Evolutionary conservation across 371 early-diverging fungal genomes (phyloP), one percentile per base, ranked within the genome.

Genomic region (Syncephalastrum sp.): DNA sequence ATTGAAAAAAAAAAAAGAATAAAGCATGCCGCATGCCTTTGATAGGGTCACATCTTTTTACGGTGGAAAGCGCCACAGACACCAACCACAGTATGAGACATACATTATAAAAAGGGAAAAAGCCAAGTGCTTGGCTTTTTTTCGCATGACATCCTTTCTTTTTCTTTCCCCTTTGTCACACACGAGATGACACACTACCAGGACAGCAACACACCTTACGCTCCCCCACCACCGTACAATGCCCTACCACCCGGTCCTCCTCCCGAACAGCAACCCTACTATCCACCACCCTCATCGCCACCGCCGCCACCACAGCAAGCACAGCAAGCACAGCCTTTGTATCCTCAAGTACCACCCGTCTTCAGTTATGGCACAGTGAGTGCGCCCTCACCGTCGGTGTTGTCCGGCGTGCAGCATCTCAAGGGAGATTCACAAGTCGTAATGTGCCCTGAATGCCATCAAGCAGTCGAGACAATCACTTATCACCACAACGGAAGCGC

Each of bases 401-500:
- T 27, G 45, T 41, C 19, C 4, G 33, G 16, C 38, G 44, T 13
- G 16, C 56, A n/a, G 23, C 19, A 27, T 13, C 48, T 62, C 13
- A 47, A 53, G 19, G 41, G 14, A 8, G 57, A 57, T 14, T 53
- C 62, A 24, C 29, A 46, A 7, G 42, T 53, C 16, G 53, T 62
- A 3, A 42, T 42, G 15, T 62, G 62, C 42, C 57, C 51, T 15
- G 47, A 53, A 14, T 62, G 62, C 33, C 57, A 57, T 12, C 53
- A 51, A n/a, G 42, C 42, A 13, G 62, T 62, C 16, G 57, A 62
- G 47, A 62, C 62, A 25, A 54, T 57, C 5, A 62, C 62, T 17
- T 46, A 62, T 1, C 43, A 56, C n/a, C 17, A 57, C 6, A 53
- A 21, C 15, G 62, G 62, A 7, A 53, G 53, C 29, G 57, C 56